A percentile compares a stretch with the other conserved stretches of the same genome.
These are phyloP conservation scores for Abelmoschus esculentus DNA, from an alignment of 345 rosid species.

Conservation along the genomic window DNA sequence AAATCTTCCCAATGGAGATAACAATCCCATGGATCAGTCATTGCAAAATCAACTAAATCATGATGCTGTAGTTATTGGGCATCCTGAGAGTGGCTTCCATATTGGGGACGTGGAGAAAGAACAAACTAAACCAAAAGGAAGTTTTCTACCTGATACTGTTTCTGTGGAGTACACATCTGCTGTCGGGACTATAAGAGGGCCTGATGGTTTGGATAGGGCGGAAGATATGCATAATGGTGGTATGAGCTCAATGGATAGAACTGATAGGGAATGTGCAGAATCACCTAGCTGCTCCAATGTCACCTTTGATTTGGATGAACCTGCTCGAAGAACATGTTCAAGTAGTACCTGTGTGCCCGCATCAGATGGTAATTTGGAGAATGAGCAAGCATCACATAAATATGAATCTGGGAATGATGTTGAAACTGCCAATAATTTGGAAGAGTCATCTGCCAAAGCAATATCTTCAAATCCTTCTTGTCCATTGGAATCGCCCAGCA, in stretches of 20 bases:
- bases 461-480: constrained; percentile 20
- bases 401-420: constrained; percentile 19
- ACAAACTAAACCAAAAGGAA: constrained; percentile 18
- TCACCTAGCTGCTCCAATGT: constrained; percentile 40
- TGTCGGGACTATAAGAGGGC: constrained; percentile 20
- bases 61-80: constrained; percentile 17
- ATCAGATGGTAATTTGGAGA: constrained; percentile 21
- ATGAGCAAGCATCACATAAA: constrained; percentile 21
- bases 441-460: constrained; percentile 17
- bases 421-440: constrained; percentile 17
- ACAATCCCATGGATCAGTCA: constrained; percentile 23
- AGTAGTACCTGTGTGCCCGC: constrained; percentile 10
- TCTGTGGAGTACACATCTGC: constrained; percentile 24
- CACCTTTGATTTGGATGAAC: constrained; percentile 37
- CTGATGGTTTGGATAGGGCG: constrained; percentile 28
- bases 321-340: constrained; percentile 17
- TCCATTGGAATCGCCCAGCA: constrained; percentile 24
- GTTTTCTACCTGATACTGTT: constrained; percentile 18
- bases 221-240: constrained; percentile 27
- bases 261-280: constrained; percentile 29
- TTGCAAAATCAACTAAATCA: constrained; percentile 22
- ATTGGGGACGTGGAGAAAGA: constrained; percentile 24
- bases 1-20: constrained; percentile 23
- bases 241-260: constrained; percentile 16
- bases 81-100: constrained; percentile 24